These are phyloP conservation scores for Pyrus pyrifolia DNA, from an alignment of 306 rosid genomes.

Conservation along the genomic window DNA sequence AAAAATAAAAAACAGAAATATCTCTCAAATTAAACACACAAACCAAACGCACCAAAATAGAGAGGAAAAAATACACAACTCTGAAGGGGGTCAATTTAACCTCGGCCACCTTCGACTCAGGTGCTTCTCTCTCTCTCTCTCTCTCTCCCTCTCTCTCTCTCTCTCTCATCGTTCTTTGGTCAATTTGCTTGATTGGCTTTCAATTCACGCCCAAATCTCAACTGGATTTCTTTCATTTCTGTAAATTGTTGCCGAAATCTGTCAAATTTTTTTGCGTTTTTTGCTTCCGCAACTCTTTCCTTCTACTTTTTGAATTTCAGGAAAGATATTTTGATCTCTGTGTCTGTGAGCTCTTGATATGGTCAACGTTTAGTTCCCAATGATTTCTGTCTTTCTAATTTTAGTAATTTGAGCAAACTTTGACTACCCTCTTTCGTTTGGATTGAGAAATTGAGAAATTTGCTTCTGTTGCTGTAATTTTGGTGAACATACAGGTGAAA, in stretches of 20 bases:
- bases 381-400: not conserved
- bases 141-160: not conserved
- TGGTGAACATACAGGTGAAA: slow-evolving; percentile 30
- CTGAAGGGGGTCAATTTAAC: not conserved
- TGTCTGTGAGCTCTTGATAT: not conserved
- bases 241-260: not conserved
- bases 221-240: slow-evolving; percentile 3
- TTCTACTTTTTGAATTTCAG: not conserved
- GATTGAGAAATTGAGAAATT: not conserved
- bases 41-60: not conserved
- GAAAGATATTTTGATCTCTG: not conserved
- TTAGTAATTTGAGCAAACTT: not conserved
- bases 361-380: slow-evolving; percentile 3
- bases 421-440: not conserved
- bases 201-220: slow-evolving; percentile 10
- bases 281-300: not conserved
- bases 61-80: not conserved
- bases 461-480: slow-evolving; percentile 24
- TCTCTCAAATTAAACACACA: not conserved
- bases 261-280: not conserved
- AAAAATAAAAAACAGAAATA: not conserved
- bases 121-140: not conserved
- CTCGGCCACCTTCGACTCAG: not conserved
- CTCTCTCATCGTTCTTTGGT: not conserved
- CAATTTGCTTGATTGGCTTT: slow-evolving; percentile 16